A percentile compares a stretch with the other conserved stretches of the same genome.
These are phyloP conservation scores for Akanthomyces uredinophilus DNA, from an alignment of 2,329 filamentous ascomycete species.

Conservation along the genomic window DNA sequence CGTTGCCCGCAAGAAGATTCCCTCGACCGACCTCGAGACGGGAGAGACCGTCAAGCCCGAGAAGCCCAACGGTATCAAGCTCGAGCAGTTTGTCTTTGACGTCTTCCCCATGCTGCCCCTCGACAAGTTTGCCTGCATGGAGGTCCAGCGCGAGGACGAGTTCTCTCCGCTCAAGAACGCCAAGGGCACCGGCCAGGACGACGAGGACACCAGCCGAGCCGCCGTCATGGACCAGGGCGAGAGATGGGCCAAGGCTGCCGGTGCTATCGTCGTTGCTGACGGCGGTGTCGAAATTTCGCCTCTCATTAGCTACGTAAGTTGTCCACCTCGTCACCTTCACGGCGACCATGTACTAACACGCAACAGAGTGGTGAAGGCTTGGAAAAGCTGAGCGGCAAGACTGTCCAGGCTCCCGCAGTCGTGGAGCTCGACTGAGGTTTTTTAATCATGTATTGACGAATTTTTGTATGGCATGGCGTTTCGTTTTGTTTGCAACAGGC, in stretches of 20 bases:
- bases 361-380: conserved; percentile 58
- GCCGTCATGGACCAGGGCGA: conserved; percentile 89
- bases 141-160: conserved; percentile 94
- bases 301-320: conserved; percentile 88
- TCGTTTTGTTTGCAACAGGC: background rate
- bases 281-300: conserved; percentile 86
- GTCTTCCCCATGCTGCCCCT: conserved; percentile 88
- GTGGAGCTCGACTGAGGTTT: conserved; percentile 40
- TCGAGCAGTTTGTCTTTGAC: conserved; percentile 98
- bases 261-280: conserved; percentile 65
- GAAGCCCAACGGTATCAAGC: conserved; percentile 96
- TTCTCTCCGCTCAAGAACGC: conserved; percentile 96
- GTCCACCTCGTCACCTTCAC: background rate
- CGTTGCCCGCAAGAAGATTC: conserved; percentile 98
- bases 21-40: conserved; percentile 68
- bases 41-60: conserved; percentile 83
- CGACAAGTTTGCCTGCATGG: conserved; percentile 88
- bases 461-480: conserved; percentile 11
- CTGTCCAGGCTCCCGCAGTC: conserved; percentile 48
- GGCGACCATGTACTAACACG: conserved; percentile 18
- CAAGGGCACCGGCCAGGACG: conserved; percentile 79
- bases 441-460: background rate
- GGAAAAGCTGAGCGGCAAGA: conserved; percentile 48
- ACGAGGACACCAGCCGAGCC: conserved; percentile 84
- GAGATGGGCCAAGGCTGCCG: conserved; percentile 77